Percentiles rank a stretch among this genome's conserved stretches.
Conservation (phyloP, 805 yeast genomes). For the Saturnispora gosingensis region DNA sequence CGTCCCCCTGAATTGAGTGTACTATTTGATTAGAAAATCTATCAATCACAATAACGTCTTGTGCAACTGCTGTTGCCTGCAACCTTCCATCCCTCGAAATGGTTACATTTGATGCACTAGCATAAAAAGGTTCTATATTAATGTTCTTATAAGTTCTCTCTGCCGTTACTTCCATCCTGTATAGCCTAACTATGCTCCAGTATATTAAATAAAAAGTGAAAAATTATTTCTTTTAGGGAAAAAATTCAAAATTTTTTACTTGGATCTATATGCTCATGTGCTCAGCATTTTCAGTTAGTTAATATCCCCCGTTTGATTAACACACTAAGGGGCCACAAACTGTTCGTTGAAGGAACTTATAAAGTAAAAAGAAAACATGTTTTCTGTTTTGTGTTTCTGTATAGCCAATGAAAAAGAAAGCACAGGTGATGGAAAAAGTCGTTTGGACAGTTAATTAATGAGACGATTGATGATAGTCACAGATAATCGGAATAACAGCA, state of each 20-base stretch:
- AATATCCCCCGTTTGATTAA: no score
- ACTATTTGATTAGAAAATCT: conserved; percentile 47
- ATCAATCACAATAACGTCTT: conserved; percentile 65
- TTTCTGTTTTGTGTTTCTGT: neutral
- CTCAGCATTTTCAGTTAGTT: neutral
- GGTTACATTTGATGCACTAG: conserved; percentile 74
- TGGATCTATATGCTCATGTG: neutral
- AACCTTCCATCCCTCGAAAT: conserved; percentile 51
- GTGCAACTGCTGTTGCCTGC: conserved; percentile 73
- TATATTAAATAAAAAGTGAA: neutral
- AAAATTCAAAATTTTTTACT: conserved; percentile 1
- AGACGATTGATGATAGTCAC: no score
- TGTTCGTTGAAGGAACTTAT: no score
- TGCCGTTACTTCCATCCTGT: conserved; percentile 12
- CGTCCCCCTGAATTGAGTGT: conserved; percentile 73
- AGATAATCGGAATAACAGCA: no score
- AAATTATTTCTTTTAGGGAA: neutral
- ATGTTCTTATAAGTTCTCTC: conserved; percentile 29
- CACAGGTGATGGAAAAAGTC: no score
- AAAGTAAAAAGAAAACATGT: no score
- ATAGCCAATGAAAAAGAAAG: no score
- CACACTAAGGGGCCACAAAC: no score
- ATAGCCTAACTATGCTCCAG: neutral
- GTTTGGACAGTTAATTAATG: no score
- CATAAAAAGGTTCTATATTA: conserved; percentile 72